Base-by-base conservation (phyloP, 768 basidiomycete species). In the Suillus subalutaceus region DNA sequence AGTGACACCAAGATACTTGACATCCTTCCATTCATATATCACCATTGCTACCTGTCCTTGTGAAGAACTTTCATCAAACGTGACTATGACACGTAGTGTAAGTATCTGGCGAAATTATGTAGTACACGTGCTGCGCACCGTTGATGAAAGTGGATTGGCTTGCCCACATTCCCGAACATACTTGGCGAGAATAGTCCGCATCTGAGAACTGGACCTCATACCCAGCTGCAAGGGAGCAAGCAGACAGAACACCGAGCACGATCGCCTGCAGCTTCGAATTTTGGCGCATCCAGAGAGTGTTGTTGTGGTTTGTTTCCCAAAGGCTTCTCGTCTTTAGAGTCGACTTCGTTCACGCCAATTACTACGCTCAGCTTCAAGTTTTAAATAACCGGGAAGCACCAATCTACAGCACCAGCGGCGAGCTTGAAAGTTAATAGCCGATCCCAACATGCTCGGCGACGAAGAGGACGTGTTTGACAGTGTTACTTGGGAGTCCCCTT, bases 141-240 rank as follows among this genome's bases (percentile, higher is more conserved):
- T 94, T 93, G 71, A 97, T 95, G 78, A 87, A 90, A 38, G 96
- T 91, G 50, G 87, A 83, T 59, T 83, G 74, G 46, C 88, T 87
- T 35, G 87, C 92, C 89, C 93, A 99, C 94, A 99, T 97, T 63
- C 96, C 96, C 67, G 92, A 94, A 79, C 96, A 99, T 76, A 91
- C 90, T 82, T 99, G 95, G 58, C 93, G 87, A 38, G 91, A 86
- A 79, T 89, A 90, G 78, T 95, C 94, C 76, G 86, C 87, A 77
- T 91, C 91, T 40, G 85, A 75, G 44, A 96, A 85, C 26, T 88
- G 80, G 57, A 87, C 87, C 65, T 90, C 83, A 78, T 86, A 92
- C 16, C 86, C 88, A 62, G 76, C 69, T 50, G 73, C 79, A 63
- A 76, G 75, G 48, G 76, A 74, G 46, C 79, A 69, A 53, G 79